Base-by-base conservation (phyloP, 257 asterid species). In the Salvia splendens region DNA sequence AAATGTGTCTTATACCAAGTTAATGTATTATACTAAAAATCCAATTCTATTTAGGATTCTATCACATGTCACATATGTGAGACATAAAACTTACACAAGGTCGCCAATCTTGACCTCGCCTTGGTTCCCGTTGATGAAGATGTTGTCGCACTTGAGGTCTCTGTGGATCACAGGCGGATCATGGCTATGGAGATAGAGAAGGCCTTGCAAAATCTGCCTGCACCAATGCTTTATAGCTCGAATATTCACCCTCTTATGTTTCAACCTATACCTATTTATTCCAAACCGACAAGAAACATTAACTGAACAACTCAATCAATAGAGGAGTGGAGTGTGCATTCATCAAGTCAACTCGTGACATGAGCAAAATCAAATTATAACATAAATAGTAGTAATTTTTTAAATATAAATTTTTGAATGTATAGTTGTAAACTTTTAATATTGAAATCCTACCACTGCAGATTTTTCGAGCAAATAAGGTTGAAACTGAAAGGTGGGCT, bases 151-250 rank as follows among this genome's bases (percentile, higher is more conserved):
- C 62, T 90, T 90, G 73, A 90, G 92, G 84, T 92, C 97, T 76
- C 98, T 70, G 47, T 89, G 98, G 73, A 92, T 87, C 32, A 92
- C 86, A 17, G 96, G 97, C 52, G 92, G 97, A 68, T 85, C 84
- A 33, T 81, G 90, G 83, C 90, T 86, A 53, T 88, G 97, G 73
- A 90, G 95, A 64, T 88, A 90, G 61, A 81, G 85, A 57, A 90
- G 95, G 55, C 96, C 97, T 58, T 79, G 86, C 75, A 88, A 63
- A 56, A 90, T 90, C 76, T 90, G 97, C 74, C 90, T 80, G 69
- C 97, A 90, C 97, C 97, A 90, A 56, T 85, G 92, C 73, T 90
- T 90, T 64, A 90, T 86, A 48, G 97, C 97, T 78, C 96, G 76
- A 48, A 86, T 84, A 63, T 86, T 90, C 59, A 82, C 85, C 79